Percentiles rank a stretch among this genome's conserved stretches.
These are phyloP conservation scores for Biscutella auriculata DNA, from an alignment of 441 rosid genomes.

Conservation along the genomic window DNA sequence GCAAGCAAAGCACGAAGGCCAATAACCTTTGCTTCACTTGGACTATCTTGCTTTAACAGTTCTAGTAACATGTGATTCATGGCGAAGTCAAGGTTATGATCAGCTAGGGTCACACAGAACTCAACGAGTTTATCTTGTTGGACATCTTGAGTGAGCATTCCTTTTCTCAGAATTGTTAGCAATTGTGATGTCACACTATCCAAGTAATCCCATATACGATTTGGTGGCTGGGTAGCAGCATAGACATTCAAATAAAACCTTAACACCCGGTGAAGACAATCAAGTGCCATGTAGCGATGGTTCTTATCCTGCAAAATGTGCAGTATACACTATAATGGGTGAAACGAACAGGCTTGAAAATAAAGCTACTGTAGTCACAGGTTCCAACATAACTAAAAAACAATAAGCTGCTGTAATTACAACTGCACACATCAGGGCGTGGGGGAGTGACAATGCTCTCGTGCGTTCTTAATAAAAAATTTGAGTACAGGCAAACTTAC, in stretches of 20 bases:
- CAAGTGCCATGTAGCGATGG: slow-evolving; percentile 95
- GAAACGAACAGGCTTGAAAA: slow-evolving; percentile 4
- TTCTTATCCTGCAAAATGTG: slow-evolving; percentile 72
- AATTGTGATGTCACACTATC: slow-evolving; percentile 98
- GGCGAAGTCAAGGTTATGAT: slow-evolving; percentile 97
- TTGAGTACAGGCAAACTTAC: slow-evolving; percentile 37
- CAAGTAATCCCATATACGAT: slow-evolving; percentile 93
- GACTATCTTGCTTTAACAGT: slow-evolving; percentile 93
- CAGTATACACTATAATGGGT: background rate
- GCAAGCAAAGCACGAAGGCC: slow-evolving; percentile 96
- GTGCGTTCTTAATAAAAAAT: slow-evolving; percentile 1
- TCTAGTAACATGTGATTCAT: slow-evolving; percentile 98
- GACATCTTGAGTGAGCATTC: slow-evolving; percentile 92
- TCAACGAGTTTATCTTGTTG: slow-evolving; percentile 98
- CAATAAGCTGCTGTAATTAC: background rate
- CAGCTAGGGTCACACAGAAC: slow-evolving; percentile 93
- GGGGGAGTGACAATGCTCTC: background rate
- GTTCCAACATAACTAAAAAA: background rate
- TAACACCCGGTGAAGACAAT: slow-evolving; percentile 94
- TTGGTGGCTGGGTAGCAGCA: slow-evolving; percentile 88
- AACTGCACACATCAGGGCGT: background rate
- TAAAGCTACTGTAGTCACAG: slow-evolving; percentile 6
- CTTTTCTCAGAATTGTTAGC: slow-evolving; percentile 78
- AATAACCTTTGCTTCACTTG: slow-evolving; percentile 93
- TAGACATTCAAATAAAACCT: slow-evolving; percentile 93